Conservation (phyloP, 2,329 filamentous ascomycete genomes). For the Penicillium verrucosum region DNA sequence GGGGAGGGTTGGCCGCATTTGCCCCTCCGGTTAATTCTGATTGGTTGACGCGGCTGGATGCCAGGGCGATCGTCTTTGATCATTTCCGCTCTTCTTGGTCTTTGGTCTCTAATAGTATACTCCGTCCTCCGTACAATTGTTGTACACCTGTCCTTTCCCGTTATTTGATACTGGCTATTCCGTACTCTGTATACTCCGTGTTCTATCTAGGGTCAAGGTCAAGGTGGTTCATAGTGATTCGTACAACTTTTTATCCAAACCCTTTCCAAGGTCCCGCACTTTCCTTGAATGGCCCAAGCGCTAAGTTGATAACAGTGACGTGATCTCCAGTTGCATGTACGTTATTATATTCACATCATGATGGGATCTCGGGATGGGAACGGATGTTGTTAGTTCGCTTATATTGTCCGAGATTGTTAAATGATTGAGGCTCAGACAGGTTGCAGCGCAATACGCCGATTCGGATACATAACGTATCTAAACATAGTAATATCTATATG, state of each 20-base stretch:
- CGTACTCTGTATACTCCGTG: not conserved
- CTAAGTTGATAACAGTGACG: slow-evolving; percentile 5
- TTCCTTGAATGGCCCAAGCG: slow-evolving; percentile 3
- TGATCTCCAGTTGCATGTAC: not conserved
- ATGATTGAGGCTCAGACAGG: not conserved
- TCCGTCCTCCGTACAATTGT: not conserved
- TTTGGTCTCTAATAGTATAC: too few relatives aligned
- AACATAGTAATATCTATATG: not conserved
- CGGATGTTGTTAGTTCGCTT: slow-evolving; percentile 3
- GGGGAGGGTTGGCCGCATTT: slow-evolving; percentile 8
- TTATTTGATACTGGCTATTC: not conserved
- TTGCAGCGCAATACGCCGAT: not conserved
- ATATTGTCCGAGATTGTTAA: not conserved
- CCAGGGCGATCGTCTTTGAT: slow-evolving; percentile 21
- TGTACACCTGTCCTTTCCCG: slow-evolving; percentile 7
- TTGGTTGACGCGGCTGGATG: slow-evolving; percentile 15
- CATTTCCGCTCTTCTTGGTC: slow-evolving; percentile 14
- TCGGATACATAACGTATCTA: not conserved
- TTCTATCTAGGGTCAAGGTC: not conserved
- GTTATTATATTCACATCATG: slow-evolving; percentile 4
- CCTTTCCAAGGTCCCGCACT: not conserved
- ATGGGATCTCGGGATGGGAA: not conserved
- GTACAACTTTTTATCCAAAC: not conserved
- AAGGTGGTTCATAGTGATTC: not conserved
- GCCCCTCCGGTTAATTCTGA: slow-evolving; percentile 12